Percentiles rank a stretch among this genome's conserved stretches.
Evolutionary conservation across 495 filamentous ascomycete genomes (phyloP).

Genomic region (Jackrogersella multiformis): DNA sequence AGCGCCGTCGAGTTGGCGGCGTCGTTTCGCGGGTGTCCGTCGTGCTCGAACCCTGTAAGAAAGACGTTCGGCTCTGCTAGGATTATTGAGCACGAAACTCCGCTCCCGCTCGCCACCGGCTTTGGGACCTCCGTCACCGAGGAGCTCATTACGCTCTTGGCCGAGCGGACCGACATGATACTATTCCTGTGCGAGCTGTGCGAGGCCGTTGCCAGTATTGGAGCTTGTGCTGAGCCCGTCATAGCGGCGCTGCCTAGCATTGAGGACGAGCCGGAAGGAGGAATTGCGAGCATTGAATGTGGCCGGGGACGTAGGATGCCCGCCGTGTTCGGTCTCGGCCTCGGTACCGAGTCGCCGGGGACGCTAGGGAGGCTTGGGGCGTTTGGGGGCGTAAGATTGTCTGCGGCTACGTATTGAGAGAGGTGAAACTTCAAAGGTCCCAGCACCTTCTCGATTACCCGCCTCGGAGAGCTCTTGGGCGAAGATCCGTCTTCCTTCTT

Average conservation of each 20-base stretch:
- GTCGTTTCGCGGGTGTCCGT: constrained; percentile 69
- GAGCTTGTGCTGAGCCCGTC: constrained; percentile 40
- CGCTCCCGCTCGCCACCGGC: constrained; percentile 77
- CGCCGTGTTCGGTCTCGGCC: constrained; percentile 24
- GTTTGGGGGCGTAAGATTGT: constrained; percentile 17
- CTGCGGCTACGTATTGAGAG: constrained; percentile 26
- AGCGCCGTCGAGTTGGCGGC: constrained; percentile 72
- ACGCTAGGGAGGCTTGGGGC: background rate
- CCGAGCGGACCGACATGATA: constrained; percentile 55
- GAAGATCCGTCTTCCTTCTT: constrained; percentile 36
- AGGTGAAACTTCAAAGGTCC: constrained; percentile 47
- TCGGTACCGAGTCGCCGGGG: constrained; percentile 12
- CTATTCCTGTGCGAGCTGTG: constrained; percentile 51
- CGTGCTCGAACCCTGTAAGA: constrained; percentile 89
- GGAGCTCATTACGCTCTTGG: constrained; percentile 54
- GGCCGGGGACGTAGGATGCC: constrained; percentile 11
- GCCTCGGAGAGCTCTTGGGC: constrained; percentile 38
- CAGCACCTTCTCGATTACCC: constrained; percentile 54
- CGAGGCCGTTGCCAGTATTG: constrained; percentile 32
- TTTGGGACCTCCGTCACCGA: constrained; percentile 65
- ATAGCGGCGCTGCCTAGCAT: constrained; percentile 38
- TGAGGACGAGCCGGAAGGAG: constrained; percentile 36
- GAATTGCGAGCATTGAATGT: constrained; percentile 41
- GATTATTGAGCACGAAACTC: constrained; percentile 74
- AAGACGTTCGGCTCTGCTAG: constrained; percentile 91